Evolutionary conservation across 768 basidiomycete species (phyloP), one percentile per base, ranked within the genome.

Genomic region (Filobasidium floriforme): DNA sequence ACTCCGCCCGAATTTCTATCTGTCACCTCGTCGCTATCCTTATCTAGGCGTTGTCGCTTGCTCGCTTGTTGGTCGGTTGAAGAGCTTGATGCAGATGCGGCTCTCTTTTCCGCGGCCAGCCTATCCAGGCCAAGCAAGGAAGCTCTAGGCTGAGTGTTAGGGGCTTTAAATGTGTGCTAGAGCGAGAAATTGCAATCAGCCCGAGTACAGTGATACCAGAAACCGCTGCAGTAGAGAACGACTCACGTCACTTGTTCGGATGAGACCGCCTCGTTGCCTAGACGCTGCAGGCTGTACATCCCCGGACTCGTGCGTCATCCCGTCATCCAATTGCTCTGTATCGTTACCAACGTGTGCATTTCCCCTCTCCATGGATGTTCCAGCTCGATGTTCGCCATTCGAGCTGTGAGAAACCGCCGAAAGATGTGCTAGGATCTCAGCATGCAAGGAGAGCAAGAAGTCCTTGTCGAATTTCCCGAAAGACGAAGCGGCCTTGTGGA

Each of bases 381-480:
- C 32, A 14, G 18, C 26, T 24, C 41, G 11, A 41, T 60, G 40
- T 41, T 60, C 59, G 18, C 60, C 63, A 3, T 64, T 61, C 15
- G 59, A 41, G 41, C 44, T 85, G 41, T 84, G 80, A 44, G 82
- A 80, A 79, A 87, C 82, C 82, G 87, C 85, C 80, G 85, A 83
- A 65, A 81, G 82, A 81, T 89, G 88, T 68, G 85, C 84, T 75
- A 86, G 80, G 69, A 91, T 88, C 76, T 92, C 88, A 73, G 84
- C 82, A 80, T 91, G 89, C 9, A 93, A 79, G 69, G 90, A 88
- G 49, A 84, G 81, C 62, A 93, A 81, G 73, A 89, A 89, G 41
- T 86, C 84, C 73, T 86, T 85, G 74, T 87, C 83, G 75, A 93
- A 92, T 82, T 89, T 89, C 76, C 90, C 91, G 80, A 96, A 93